Base-by-base conservation (phyloP, 306 rosid species). In the Cucurbita pepo region DNA sequence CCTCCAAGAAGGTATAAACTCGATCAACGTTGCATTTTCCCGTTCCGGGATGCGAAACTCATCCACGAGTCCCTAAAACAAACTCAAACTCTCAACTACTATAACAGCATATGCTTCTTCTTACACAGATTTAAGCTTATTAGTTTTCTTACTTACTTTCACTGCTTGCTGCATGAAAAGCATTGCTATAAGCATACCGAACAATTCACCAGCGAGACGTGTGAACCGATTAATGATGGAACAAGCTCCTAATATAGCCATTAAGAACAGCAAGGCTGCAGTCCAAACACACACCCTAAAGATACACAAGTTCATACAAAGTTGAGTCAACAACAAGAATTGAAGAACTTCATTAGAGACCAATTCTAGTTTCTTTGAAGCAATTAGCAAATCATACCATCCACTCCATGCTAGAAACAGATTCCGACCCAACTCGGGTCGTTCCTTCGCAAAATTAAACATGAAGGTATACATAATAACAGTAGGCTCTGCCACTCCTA, bases 401-500 rank as follows among this genome's bases (percentile, higher is more conserved):
- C 87, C 98, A 56, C 81, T 75, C 98, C 98, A 93, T 72, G 96
- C 98, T 45, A 93, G 88, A 81, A 93, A 93, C 57, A 88, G 79
- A 45, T 88, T 59, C 43, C 83, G 81, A 55, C 98, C 98, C 77
- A 93, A 82, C 41, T 87, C 93, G 0, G 91, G 79, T 52, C 88
- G 84, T 79, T 87, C 96, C 78, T 93, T 93, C 9, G 93, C 98
- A 71, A 93, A 93, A 81, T 85, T 85, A 72, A 90, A 93, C 96
- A 93, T 85, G 87, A 93, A 93, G 3, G 93, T 88, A 76, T 93
- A 93, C 98, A 93, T 93, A 72, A 93, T 90, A 60, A 93, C 98
- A 9, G 98, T 93, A 51, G 98, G 98, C 78, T 93, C 98, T n/a
- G 98, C 98, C 77, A 93, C 98, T 66, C 98, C 98, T 56, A 93